Evolutionary conservation across 176 grass and related monocot species (phyloP).

Genomic region (Oryza longistaminata): DNA sequence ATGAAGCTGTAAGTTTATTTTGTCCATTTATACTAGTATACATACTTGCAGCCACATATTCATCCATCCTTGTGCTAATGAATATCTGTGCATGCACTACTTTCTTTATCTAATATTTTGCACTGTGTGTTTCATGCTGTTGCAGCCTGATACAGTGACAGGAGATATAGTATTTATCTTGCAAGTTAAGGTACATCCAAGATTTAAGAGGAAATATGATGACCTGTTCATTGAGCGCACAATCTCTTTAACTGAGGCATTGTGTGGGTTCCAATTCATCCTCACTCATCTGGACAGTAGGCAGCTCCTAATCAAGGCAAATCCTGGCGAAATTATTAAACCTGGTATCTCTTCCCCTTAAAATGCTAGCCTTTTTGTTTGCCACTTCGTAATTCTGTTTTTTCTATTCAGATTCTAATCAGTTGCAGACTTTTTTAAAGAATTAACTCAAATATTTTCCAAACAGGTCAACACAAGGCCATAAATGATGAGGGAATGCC

Average conservation of each 20-base stretch:
- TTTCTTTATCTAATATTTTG: slow-evolving; percentile 23
- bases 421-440: not conserved
- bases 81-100: not conserved
- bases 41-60: not conserved
- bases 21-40: not conserved
- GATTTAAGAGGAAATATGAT: slow-evolving; percentile 73
- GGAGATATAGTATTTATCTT: slow-evolving; percentile 78
- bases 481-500: slow-evolving; percentile 81
- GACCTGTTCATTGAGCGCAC: slow-evolving; percentile 66
- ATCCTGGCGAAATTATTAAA: slow-evolving; percentile 65
- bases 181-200: slow-evolving; percentile 74
- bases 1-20: slow-evolving; percentile 63
- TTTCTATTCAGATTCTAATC: not conserved
- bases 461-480: slow-evolving; percentile 71
- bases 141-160: slow-evolving; percentile 61
- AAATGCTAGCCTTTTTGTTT: not conserved
- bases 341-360: slow-evolving; percentile 46
- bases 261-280: slow-evolving; percentile 79
- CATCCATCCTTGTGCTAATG: not conserved
- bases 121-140: not conserved
- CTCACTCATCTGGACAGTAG: slow-evolving; percentile 73
- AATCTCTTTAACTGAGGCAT: slow-evolving; percentile 63
- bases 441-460: not conserved
- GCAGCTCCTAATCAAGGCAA: slow-evolving; percentile 68
- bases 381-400: not conserved